phyloP scores from a whole-genome alignment of 1,284 basidiomycete species.

The Fomitopsis schrenkii region DNA sequence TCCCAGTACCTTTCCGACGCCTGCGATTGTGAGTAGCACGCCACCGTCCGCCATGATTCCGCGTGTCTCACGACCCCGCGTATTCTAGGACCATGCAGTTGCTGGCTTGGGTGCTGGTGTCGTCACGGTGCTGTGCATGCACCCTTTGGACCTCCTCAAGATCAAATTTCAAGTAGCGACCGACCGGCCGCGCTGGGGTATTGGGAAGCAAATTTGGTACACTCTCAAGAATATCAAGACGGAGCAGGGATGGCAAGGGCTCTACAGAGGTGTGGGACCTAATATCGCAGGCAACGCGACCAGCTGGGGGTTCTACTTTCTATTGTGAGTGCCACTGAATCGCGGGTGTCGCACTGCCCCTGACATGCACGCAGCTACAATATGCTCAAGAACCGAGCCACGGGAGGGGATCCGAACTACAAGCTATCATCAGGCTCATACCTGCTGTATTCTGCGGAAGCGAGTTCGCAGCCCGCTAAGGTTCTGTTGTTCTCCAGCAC shows the following conservation, averaged over 20 bases:
- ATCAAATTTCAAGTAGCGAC: constrained; percentile 93
- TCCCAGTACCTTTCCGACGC: constrained; percentile 70
- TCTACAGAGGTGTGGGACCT: constrained; percentile 88
- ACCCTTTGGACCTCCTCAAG: constrained; percentile 96
- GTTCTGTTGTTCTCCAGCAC: constrained; percentile 5
- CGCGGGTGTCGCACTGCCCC: neutral
- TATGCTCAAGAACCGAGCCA: constrained; percentile 81
- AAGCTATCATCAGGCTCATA: constrained; percentile 77
- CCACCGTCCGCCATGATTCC: neutral
- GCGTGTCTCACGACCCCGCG: constrained; percentile 3
- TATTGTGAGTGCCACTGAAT: constrained; percentile 68
- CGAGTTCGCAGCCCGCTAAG: constrained; percentile 63
- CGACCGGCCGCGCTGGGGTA: constrained; percentile 50
- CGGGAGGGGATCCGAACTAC: constrained; percentile 53
- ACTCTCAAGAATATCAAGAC: constrained; percentile 74
- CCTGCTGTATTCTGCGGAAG: constrained; percentile 90
- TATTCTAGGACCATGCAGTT: constrained; percentile 81
- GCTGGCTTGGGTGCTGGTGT: constrained; percentile 94
- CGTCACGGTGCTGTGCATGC: constrained; percentile 93
- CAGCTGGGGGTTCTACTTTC: constrained; percentile 97
- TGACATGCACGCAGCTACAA: constrained; percentile 67
- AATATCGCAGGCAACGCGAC: constrained; percentile 97
- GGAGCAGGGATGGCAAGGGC: constrained; percentile 77
- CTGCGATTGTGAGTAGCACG: constrained; percentile 46
- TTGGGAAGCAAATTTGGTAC: constrained; percentile 78